These are phyloP conservation scores for Capronia epimyces DNA, from an alignment of 2,329 filamentous ascomycete species.

Conservation along the genomic window DNA sequence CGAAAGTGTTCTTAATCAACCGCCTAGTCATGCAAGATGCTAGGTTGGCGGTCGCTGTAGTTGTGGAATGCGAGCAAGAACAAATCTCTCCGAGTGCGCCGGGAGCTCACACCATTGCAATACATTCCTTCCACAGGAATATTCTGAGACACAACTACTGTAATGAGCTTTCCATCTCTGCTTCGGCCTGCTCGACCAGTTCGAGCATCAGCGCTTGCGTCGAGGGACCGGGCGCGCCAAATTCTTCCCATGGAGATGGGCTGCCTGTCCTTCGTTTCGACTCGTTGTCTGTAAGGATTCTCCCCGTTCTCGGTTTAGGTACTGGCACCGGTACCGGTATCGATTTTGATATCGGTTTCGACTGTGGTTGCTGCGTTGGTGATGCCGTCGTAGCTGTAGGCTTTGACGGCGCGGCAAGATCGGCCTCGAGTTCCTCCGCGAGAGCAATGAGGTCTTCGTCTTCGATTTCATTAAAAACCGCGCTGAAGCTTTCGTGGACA, in stretches of 20 bases:
- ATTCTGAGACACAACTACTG: background rate
- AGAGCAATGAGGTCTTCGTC: slow-evolving; percentile 20
- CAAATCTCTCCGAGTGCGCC: too few relatives aligned
- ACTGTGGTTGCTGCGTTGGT: background rate
- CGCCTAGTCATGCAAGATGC: too few relatives aligned
- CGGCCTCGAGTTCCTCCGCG: slow-evolving; percentile 13
- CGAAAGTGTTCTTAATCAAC: too few relatives aligned
- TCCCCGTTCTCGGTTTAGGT: background rate
- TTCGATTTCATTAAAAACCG: slow-evolving; percentile 20
- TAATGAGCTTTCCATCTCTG: background rate
- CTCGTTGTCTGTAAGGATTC: background rate
- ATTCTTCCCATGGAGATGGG: slow-evolving; percentile 10
- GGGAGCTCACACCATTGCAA: too few relatives aligned
- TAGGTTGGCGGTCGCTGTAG: too few relatives aligned
- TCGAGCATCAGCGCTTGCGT: slow-evolving; percentile 22
- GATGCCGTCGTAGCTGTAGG: background rate
- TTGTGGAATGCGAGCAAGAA: too few relatives aligned
- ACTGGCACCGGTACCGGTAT: background rate
- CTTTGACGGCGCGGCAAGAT: background rate
- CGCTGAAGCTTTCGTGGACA: slow-evolving; percentile 19
- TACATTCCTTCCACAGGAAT: background rate
- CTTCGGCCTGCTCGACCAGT: slow-evolving; percentile 17
- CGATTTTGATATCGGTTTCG: background rate
- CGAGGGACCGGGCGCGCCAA: slow-evolving; percentile 16
- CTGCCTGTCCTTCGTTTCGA: background rate